Evolutionary conservation across 1,139 yeast genomes (phyloP), one percentile per base, ranked within the genome.

Genomic region (Candida glucosophila): DNA sequence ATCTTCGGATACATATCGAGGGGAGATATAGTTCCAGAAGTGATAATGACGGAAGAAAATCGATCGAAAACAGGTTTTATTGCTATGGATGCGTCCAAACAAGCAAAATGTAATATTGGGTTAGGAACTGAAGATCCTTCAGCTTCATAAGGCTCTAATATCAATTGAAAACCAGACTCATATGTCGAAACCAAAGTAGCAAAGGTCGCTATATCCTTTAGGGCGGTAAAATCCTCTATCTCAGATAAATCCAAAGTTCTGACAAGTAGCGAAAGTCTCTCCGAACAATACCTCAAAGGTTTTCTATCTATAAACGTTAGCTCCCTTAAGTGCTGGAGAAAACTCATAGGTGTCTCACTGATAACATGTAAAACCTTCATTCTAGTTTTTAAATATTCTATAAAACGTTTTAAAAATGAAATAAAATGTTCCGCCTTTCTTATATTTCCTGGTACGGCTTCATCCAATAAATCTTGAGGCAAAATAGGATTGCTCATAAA

Each of bases 121-220:
- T 90, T 92, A 1, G 99, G 98, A 11, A 92, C 98, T 0, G 96
- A 88, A 1, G 97, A 88, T 33, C 90, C 92, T 45, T 90, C 99
- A 29, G 35, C 28, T 49, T 90, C 99, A 55, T 76, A 90, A 0
- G 99, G 99, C 45, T 90, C 99, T 29, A 92, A 62, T 36, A 90
- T 90, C 33, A 90, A 64, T 40, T 83, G 77, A 49, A 90, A 90
- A 1, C 99, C 99, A 19, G 77, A 70, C 39, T 90, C 98, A 52
- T 92, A 90, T 0, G 98, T 92, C 0, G 97, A 78, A 1, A 90
- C 92, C 24, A 90, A 61, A 0, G 99, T 90, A 1, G 98, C 99
- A 64, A 90, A 90, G 0, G 95, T 86, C 0, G 95, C 97, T 32
- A 90, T 83, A 47, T 92, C 98, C 47, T 90, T 92, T 32, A 90